Evolutionary conservation across 202 grass and related monocot species (phyloP).

Genomic region (Miscanthus sacchariflorus): DNA sequence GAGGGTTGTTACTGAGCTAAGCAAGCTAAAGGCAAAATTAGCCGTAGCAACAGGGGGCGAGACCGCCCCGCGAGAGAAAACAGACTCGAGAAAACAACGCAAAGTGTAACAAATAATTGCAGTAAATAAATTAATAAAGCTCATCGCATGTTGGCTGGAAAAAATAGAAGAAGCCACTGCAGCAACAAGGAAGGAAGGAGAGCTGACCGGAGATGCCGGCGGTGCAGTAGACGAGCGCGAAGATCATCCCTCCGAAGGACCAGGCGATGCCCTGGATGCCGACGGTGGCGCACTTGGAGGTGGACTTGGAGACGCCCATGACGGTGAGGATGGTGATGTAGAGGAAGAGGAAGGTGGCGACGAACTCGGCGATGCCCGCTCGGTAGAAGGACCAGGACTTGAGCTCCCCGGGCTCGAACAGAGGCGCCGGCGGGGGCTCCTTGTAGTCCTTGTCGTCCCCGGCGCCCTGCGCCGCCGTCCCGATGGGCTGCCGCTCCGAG

Average conservation of each 20-base stretch:
- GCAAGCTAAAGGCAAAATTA: neutral
- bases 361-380: constrained; percentile 92
- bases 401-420: constrained; percentile 94
- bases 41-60: neutral
- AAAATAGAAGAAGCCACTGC: neutral
- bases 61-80: neutral
- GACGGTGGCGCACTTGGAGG: constrained; percentile 78
- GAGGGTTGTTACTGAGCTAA: constrained; percentile 3
- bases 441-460: constrained; percentile 94
- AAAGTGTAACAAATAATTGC: constrained; percentile 10
- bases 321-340: constrained; percentile 96
- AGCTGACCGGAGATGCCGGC: constrained; percentile 88
- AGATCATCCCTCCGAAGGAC: constrained; percentile 99
- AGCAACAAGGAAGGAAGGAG: constrained; percentile 16
- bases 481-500: constrained; percentile 87
- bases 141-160: no score
- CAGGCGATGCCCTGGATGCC: constrained; percentile 96
- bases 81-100: neutral
- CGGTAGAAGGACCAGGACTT: constrained; percentile 99
- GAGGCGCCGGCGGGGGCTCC: constrained; percentile 81
- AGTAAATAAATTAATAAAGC: neutral
- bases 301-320: constrained; percentile 80
- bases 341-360: constrained; percentile 97
- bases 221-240: constrained; percentile 96
- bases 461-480: constrained; percentile 82